Evolutionary conservation across 2,329 filamentous ascomycete species (phyloP).

Genomic region (Venturia asperata): DNA sequence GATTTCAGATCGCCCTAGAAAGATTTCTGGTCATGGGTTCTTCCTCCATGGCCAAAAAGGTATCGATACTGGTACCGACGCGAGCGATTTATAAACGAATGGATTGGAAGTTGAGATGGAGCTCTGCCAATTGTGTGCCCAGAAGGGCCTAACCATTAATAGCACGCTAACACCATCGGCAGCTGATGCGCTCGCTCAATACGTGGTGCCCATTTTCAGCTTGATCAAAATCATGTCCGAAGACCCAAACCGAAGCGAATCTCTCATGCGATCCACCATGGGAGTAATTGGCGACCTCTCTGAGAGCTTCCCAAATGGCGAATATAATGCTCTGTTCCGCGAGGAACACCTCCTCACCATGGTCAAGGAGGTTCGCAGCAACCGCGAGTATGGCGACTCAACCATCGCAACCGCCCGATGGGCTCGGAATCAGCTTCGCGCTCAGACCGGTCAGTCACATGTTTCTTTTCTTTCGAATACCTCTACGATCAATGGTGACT

Average conservation of each 20-base stretch:
- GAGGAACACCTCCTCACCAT: constrained; percentile 83
- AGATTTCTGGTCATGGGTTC: not conserved
- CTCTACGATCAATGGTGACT: not conserved
- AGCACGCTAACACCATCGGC: not conserved
- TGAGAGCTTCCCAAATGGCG: constrained; percentile 85
- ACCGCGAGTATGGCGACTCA: constrained; percentile 75
- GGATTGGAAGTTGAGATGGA: too few species aligned
- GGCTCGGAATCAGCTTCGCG: constrained; percentile 96
- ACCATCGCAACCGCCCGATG: constrained; percentile 94
- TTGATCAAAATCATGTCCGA: constrained; percentile 72
- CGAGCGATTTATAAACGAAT: too few species aligned
- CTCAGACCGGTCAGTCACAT: constrained; percentile 52
- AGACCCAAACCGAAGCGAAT: constrained; percentile 84
- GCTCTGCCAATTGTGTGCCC: too few species aligned
- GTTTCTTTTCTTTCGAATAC: too few species aligned
- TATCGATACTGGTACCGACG: constrained; percentile 31
- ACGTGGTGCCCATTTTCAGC: constrained; percentile 78
- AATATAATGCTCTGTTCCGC: constrained; percentile 77
- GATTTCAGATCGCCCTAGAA: too few species aligned
- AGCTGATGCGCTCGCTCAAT: constrained; percentile 61
- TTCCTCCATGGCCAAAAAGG: constrained; percentile 24
- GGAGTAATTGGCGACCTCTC: constrained; percentile 95
- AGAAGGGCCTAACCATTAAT: too few species aligned
- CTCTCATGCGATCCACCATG: constrained; percentile 88
- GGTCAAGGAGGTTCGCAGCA: constrained; percentile 86